Base-by-base conservation (phyloP, 805 yeast genomes). In the Schwanniomyces sp. region DNA sequence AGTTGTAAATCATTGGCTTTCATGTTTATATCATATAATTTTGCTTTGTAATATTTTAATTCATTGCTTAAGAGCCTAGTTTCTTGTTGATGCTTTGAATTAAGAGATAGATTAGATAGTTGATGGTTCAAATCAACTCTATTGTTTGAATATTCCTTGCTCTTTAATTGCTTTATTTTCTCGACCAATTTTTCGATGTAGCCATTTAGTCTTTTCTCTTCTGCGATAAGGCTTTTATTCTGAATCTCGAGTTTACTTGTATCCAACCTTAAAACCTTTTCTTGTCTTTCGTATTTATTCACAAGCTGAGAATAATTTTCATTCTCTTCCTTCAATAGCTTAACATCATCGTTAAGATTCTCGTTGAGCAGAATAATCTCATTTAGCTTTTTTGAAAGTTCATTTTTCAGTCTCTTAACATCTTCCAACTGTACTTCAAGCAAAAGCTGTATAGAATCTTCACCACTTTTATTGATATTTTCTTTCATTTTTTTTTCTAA, bases 31-130 rank as follows among this genome's bases (percentile, higher is more conserved):
- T 80, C 82, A 40, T 72, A 72, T 41, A 79, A 63, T 53, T 74
- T 78, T 44, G 81, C 74, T 52, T 66, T 73, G 59, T 73, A 76
- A 46, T 76, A 70, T 29, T 72, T 72, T 50, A 72, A 62, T 56
- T 79, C 80, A 41, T 67, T 66, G 40, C 70, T 70, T 29, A 70
- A 57, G 11, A 68, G 53, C 16, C 52, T 57, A 7, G 49, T 38
- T 44, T 44, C 47, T 34, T 25, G 39, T 17, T 17, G 21, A 41
- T 18, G 44, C 36, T n/a, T 46, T 10, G 53, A 43, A 16, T 58
- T 55, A 27, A 69, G 41, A 34, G 56, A 61, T 14, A 74, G 46
- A 42, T 66, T 66, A 28, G 52, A 53, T 28, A 64, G 63, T 29
- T 70, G 43, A 5, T 44, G 45, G 18, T 41, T 34, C 26, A 45